These are phyloP conservation scores for Magnaporthiopsis rhizophila DNA, from an alignment of 2,329 filamentous ascomycete species.

Conservation along the genomic window DNA sequence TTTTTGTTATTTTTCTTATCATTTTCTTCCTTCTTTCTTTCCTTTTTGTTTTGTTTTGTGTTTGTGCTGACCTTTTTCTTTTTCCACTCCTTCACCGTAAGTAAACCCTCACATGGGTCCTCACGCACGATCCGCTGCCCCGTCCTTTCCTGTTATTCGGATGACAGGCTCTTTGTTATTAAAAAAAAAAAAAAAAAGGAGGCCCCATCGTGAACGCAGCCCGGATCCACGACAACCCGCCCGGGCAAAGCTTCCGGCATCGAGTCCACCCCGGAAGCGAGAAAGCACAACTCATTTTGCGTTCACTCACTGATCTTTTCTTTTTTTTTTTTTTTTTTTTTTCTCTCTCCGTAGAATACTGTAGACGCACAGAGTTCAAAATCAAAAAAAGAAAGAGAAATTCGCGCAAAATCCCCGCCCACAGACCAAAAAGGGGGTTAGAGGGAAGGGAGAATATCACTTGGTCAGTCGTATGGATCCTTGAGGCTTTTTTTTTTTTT, in stretches of 20 bases:
- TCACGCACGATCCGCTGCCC: background rate
- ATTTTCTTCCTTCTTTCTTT: background rate
- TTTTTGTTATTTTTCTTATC: background rate
- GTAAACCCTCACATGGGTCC: background rate
- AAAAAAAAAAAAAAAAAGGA: background rate
- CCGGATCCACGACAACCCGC: background rate
- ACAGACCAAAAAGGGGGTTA: background rate
- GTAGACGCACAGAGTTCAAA: background rate
- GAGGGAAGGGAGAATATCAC: too few species aligned
- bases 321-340: background rate
- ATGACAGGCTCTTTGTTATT: background rate
- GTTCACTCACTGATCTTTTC: background rate
- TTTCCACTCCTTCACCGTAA: background rate
- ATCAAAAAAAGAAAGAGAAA: background rate
- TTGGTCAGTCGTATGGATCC: background rate
- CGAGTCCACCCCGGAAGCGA: background rate
- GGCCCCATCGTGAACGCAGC: background rate
- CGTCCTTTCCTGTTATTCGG: background rate
- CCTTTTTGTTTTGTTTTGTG: background rate
- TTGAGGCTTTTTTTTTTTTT: background rate
- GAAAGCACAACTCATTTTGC: background rate
- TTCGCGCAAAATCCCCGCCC: too few species aligned
- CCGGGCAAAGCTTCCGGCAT: background rate
- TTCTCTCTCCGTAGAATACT: background rate
- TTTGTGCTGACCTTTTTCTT: background rate